phyloP scores from a whole-genome alignment of 2,329 filamentous ascomycete species.

The Hortaea sp. region DNA sequence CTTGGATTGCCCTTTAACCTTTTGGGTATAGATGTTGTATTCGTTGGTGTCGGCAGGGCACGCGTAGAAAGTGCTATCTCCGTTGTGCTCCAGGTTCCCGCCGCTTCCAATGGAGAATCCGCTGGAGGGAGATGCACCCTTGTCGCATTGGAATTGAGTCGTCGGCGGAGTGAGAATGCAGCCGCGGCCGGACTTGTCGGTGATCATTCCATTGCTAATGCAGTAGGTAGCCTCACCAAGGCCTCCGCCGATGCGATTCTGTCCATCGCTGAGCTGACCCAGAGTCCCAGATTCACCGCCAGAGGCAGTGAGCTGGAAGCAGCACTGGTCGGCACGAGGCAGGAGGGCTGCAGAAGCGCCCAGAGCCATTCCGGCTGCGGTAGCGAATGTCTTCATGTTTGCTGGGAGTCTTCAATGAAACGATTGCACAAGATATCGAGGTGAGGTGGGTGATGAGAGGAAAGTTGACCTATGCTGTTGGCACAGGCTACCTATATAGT shows the following conservation, averaged over 20 bases:
- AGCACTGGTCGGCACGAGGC: not conserved
- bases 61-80: conserved; percentile 45
- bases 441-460: too few species aligned
- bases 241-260: conserved; percentile 43
- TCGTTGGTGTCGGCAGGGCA: conserved; percentile 32
- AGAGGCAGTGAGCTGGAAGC: conserved; percentile 1
- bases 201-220: conserved; percentile 42
- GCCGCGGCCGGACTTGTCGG: conserved; percentile 46
- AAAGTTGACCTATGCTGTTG: too few species aligned
- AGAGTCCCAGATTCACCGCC: not conserved
- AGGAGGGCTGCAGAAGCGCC: conserved; percentile 1
- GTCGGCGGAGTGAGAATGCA: conserved; percentile 54
- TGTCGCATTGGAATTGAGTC: conserved; percentile 52
- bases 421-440: too few species aligned
- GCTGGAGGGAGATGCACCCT: conserved; percentile 37
- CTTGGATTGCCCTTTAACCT: conserved; percentile 9
- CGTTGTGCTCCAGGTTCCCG: conserved; percentile 31
- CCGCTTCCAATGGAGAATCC: conserved; percentile 42
- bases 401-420: too few species aligned
- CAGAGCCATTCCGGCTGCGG: not conserved
- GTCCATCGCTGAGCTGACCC: conserved; percentile 26
- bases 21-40: conserved; percentile 13
- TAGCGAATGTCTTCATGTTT: not conserved
- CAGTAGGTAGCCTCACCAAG: conserved; percentile 38
- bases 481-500: too few species aligned